Conservation (phyloP, 225 moss, liverwort and hornwort genomes). For the Pleurozium schreberi region DNA sequence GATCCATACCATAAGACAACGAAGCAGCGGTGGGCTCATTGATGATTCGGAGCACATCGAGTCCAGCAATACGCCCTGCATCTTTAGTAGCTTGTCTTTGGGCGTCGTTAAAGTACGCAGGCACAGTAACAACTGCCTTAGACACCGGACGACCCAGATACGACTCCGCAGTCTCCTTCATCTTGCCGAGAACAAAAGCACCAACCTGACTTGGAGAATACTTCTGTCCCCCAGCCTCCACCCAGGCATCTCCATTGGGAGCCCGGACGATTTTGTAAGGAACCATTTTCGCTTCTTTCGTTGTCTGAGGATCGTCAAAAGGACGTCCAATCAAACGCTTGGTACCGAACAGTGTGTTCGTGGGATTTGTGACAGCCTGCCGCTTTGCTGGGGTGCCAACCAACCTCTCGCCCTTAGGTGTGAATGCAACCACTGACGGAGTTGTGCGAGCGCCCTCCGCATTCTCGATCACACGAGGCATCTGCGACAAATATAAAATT, state of each 20-base stretch:
- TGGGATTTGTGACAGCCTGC: slow-evolving; percentile 38
- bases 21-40: slow-evolving; percentile 85
- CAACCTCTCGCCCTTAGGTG: slow-evolving; percentile 37
- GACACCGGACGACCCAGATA: slow-evolving; percentile 39
- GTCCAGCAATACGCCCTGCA: slow-evolving; percentile 63
- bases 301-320: slow-evolving; percentile 32
- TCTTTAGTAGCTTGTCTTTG: slow-evolving; percentile 54
- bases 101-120: slow-evolving; percentile 49
- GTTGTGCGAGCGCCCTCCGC: slow-evolving; percentile 43
- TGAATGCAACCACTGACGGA: slow-evolving; percentile 44
- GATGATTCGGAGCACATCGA: slow-evolving; percentile 75
- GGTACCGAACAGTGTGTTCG: slow-evolving; percentile 36
- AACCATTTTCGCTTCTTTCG: slow-evolving; percentile 49
- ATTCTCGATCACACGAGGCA: slow-evolving; percentile 43
- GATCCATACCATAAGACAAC: slow-evolving; percentile 90
- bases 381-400: slow-evolving; percentile 50
- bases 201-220: slow-evolving; percentile 50
- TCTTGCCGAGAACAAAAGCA: slow-evolving; percentile 43
- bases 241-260: slow-evolving; percentile 43
- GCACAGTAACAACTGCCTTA: slow-evolving; percentile 47
- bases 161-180: slow-evolving; percentile 53
- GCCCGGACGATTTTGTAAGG: slow-evolving; percentile 38
- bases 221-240: slow-evolving; percentile 44
- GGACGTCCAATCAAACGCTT: slow-evolving; percentile 42
- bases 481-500: not conserved